Evolutionary conservation across 2,329 filamentous ascomycete genomes (phyloP), one percentile per base, ranked within the genome.

Genomic region (Apiospora saccharicola): DNA sequence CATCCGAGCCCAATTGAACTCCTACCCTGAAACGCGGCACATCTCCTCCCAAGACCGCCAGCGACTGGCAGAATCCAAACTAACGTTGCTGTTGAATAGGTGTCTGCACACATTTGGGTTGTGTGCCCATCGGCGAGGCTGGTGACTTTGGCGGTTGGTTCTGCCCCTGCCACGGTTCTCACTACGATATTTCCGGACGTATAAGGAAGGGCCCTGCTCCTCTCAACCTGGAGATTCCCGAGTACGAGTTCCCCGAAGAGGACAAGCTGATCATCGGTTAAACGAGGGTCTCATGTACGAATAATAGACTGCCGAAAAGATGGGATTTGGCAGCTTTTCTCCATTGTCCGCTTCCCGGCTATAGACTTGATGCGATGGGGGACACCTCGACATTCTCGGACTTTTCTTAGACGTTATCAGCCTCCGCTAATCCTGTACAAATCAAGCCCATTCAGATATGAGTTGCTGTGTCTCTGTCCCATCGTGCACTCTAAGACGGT

Each of bases 141-240:
- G 96, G 96, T 84, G 97, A 99, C 86, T 99, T 89, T 81, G 96
- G 96, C 83, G 96, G 96, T 83, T 99, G 96, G 96, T 99, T 99
- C 93, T 99, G 96, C 90, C 96, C 96, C 77, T 99, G 96, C 93
- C 96, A 99, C 91, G 96, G 96, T 85, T 98, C 95, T 79, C 96
- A 99, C 90, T 99, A 99, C 91, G 96, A 99, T 85, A 98, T 99
- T 85, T 98, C 95, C 76, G 96, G 96, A 84, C 95, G 96, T 86
- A 94, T 98, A 90, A 92, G 96, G 89, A 98, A 94, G 90, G 96
- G 96, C 77, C 96, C 96, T 76, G 96, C 96, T 75, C 96, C 96
- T 77, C 91, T 99, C 81, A 99, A 99, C 90, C 91, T 99, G 82
- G 96, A 98, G 88, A 91, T 98, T 78, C 96, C 96, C 77, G 84